Evolutionary conservation across 176 grass and related monocot genomes (phyloP), one percentile per base, ranked within the genome.

Genomic region (Musa schizocarpa): DNA sequence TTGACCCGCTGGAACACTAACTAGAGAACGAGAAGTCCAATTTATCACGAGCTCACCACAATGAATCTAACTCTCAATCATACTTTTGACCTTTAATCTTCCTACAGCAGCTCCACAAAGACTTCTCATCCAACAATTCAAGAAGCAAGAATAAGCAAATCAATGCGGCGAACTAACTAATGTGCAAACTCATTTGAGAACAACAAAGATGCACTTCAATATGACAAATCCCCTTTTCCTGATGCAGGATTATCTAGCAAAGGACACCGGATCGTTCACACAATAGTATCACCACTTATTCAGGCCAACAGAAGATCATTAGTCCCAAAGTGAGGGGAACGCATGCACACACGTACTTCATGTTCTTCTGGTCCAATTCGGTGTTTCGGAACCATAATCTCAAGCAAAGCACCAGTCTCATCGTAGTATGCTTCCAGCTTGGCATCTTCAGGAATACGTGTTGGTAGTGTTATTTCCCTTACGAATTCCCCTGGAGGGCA

Each of bases 391-490:
- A 99, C 95, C 80, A 99, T 89, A 78, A 99, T 99, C 82, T 99
- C 95, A 64, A 99, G 84, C 17, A 89, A 86, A 43, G 90, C 85
- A 65, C 90, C 79, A 1, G 84, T 80, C 75, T 99, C 90, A 50
- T 94, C 88, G 86, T 90, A 99, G 76, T 86, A 99, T 0, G 95
- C 95, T 76, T 99, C 95, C 58, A 99, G 73, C 71, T 92, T 89
- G 19, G 95, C 95, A 77, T 94, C 88, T 83, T 99, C 90, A 10
- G 95, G 90, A 11, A 99, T 99, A 11, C 95, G 88, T 24, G 86
- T 94, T 10, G 95, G 75, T 13, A 99, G 83, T 65, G 80, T 80
- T 76, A 99, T 94, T 83, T 99, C 95, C 9, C 95, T 85, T 24
- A 94, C 66, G 62, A 99, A 99, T 63, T 99, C 95, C 13, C 95